Conservation (phyloP, 306 rosid genomes). For the Dicorynia guianensis region DNA sequence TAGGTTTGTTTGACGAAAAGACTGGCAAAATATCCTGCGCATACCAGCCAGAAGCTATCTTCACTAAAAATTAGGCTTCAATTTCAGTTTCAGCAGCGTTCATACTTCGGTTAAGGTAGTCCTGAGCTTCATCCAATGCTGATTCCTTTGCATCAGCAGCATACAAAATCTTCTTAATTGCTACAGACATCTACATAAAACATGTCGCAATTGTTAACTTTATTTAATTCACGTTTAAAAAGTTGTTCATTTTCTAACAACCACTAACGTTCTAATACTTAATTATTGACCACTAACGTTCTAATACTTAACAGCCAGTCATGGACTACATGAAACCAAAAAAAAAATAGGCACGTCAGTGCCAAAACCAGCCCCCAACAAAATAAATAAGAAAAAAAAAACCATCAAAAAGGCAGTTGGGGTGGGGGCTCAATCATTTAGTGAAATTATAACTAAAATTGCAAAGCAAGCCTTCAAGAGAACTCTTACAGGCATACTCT, state of each 20-base stretch:
- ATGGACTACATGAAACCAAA: background rate
- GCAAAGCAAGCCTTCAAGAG: slow-evolving; percentile 27
- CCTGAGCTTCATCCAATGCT: slow-evolving; percentile 88
- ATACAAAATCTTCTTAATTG: slow-evolving; percentile 86
- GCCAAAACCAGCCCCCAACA: slow-evolving; percentile 36
- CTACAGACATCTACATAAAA: slow-evolving; percentile 74
- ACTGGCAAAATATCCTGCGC: slow-evolving; percentile 34
- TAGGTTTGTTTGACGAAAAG: slow-evolving; percentile 31
- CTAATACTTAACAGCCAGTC: background rate
- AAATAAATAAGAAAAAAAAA: no score
- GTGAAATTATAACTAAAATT: background rate
- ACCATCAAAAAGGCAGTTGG: no score
- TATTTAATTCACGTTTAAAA: background rate
- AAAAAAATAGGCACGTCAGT: background rate
- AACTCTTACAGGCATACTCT: slow-evolving; percentile 64
- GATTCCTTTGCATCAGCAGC: slow-evolving; percentile 92
- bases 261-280: background rate
- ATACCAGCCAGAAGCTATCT: slow-evolving; percentile 37
- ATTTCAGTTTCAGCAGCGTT: slow-evolving; percentile 43
- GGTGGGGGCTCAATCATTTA: no score
- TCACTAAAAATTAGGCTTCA: slow-evolving; percentile 43
- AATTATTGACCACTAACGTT: background rate
- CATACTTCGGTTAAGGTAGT: slow-evolving; percentile 55
- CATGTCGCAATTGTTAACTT: slow-evolving; percentile 21
- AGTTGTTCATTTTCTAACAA: background rate